A percentile compares a stretch with the other conserved stretches of the same genome.
Evolutionary conservation across 73 alveolate species (phyloP).

Genomic region (Paraurostyla sp.): DNA sequence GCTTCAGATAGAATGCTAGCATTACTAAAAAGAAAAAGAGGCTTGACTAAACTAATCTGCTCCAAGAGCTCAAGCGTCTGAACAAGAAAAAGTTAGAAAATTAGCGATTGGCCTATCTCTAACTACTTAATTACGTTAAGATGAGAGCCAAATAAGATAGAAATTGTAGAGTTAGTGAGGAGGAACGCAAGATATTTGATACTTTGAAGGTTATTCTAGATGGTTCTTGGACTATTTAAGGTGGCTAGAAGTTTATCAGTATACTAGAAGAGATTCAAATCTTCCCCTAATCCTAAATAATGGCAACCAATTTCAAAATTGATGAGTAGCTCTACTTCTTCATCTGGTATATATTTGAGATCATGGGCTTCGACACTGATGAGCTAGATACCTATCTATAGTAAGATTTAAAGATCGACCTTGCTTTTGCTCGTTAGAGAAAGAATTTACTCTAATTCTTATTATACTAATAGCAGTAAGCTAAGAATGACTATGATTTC

Average conservation of each 20-base stretch:
- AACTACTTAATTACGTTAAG: slow-evolving; percentile 16
- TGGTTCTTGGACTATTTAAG: slow-evolving; percentile 1
- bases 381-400: not conserved
- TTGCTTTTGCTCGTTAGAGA: slow-evolving; percentile 18
- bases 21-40: no score
- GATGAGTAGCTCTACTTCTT: slow-evolving; percentile 42
- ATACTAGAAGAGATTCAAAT: slow-evolving; percentile 10
- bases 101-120: not conserved
- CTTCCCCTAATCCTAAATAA: not conserved
- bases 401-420: not conserved
- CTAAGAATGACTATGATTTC: no score
- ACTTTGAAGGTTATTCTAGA: slow-evolving; percentile 34
- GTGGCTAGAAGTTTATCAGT: not conserved
- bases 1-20: no score
- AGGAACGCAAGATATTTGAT: slow-evolving; percentile 48
- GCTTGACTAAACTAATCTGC: not conserved
- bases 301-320: not conserved
- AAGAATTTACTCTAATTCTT: not conserved
- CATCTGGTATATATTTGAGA: slow-evolving; percentile 29
- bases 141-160: not conserved
- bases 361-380: not conserved
- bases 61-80: not conserved
- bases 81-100: slow-evolving; percentile 17
- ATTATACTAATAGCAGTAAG: not conserved
- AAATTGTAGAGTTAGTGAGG: slow-evolving; percentile 26